Conservation (phyloP, 768 basidiomycete species). For the Suillus spraguei region DNA sequence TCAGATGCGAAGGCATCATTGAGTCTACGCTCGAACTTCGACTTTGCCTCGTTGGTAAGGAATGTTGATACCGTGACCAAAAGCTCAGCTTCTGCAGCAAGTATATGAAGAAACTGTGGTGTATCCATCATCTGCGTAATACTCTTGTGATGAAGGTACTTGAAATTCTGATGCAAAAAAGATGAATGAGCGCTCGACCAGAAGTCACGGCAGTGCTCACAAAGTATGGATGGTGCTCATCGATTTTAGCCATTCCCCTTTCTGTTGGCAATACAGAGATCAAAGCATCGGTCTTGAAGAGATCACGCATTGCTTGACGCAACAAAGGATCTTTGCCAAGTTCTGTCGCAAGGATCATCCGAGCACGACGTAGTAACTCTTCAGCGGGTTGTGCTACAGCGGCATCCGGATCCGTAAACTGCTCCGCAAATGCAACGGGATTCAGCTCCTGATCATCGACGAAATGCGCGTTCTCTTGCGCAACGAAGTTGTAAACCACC, state of each 20-base stretch:
- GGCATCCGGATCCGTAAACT: constrained; percentile 76
- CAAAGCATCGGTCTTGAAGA: constrained; percentile 74
- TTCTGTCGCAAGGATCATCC: constrained; percentile 86
- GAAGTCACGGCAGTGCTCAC: constrained; percentile 42
- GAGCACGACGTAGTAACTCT: constrained; percentile 71
- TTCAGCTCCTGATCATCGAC: constrained; percentile 81
- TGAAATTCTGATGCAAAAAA: constrained; percentile 71
- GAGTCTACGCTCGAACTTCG: constrained; percentile 75
- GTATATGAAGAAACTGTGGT: constrained; percentile 87
- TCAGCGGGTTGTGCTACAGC: constrained; percentile 58
- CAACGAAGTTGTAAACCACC: constrained; percentile 82
- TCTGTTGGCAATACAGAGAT: constrained; percentile 88
- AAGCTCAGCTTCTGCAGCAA: constrained; percentile 87
- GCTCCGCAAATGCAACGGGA: constrained; percentile 83
- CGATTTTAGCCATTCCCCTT: constrained; percentile 76
- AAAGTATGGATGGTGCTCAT: constrained; percentile 71
- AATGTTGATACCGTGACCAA: constrained; percentile 77
- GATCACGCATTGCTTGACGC: constrained; percentile 71
- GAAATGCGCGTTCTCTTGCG: constrained; percentile 61
- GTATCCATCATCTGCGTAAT: constrained; percentile 67
- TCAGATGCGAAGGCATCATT: constrained; percentile 83
- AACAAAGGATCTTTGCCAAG: constrained; percentile 92
- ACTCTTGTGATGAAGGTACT: constrained; percentile 85
- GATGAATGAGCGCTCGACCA: not conserved
- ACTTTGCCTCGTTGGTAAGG: constrained; percentile 61